Percentiles rank a stretch among this genome's conserved stretches.
phyloP scores from a whole-genome alignment of 169 alveolate species.

The Plasmodium gallinaceum region DNA sequence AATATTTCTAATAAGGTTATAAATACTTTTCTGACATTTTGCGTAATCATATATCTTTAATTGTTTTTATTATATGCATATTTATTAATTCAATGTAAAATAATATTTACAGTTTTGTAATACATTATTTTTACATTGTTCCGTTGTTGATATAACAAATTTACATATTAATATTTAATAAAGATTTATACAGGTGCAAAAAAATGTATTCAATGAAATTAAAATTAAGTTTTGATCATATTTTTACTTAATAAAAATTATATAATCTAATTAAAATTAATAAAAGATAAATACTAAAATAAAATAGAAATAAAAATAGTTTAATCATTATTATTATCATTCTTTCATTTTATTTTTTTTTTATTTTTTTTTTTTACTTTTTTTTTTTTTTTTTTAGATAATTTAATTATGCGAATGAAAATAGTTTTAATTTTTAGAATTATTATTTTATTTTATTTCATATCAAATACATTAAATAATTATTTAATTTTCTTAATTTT shows the following conservation, averaged over 20 bases:
- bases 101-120: conserved; percentile 62
- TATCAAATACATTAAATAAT: not conserved
- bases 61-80: conserved; percentile 53
- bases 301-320: not conserved
- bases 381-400: conserved; percentile 2
- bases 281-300: conserved; percentile 12
- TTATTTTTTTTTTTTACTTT: conserved; percentile 14
- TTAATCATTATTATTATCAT: conserved; percentile 2
- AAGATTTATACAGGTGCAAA: conserved; percentile 29
- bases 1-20: conserved; percentile 23
- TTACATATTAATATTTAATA: conserved; percentile 43
- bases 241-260: conserved; percentile 22
- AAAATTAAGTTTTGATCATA: conserved; percentile 22
- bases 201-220: conserved; percentile 19
- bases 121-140: conserved; percentile 42
- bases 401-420: conserved; percentile 20
- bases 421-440: conserved; percentile 28
- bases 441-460: conserved; percentile 15
- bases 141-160: conserved; percentile 54
- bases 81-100: conserved; percentile 71
- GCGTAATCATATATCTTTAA: conserved; percentile 49
- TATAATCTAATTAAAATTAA: conserved; percentile 47
- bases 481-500: conserved; percentile 15
- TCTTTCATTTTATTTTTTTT: not conserved
- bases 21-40: conserved; percentile 31